phyloP scores from a whole-genome alignment of 345 rosid genomes.

The Arabis alpina region DNA sequence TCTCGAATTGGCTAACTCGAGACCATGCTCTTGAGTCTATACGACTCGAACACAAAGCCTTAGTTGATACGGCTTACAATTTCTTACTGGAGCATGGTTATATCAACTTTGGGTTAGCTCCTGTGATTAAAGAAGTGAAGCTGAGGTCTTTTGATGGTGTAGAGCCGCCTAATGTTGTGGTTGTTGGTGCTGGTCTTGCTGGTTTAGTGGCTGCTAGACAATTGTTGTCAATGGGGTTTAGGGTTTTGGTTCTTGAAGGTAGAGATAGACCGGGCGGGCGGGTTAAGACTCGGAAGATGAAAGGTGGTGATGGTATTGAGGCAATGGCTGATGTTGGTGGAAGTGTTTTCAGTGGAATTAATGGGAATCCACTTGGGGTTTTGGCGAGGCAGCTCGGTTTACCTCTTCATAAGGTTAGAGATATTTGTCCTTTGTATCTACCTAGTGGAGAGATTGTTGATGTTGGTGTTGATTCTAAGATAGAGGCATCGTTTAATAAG shows the following conservation, averaged over 20 bases:
- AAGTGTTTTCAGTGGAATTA: conserved; percentile 92
- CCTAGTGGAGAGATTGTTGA: conserved; percentile 81
- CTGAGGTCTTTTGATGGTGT: conserved; percentile 53
- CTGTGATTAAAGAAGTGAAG: conserved; percentile 72
- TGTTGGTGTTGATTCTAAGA: conserved; percentile 73
- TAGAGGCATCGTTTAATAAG: conserved; percentile 86
- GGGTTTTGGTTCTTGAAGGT: conserved; percentile 88
- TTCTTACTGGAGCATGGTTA: conserved; percentile 86
- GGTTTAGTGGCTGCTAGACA: conserved; percentile 94
- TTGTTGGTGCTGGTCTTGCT: conserved; percentile 86
- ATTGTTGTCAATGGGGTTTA: conserved; percentile 81
- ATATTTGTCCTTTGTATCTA: conserved; percentile 87
- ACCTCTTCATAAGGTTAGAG: conserved; percentile 97
- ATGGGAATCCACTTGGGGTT: conserved; percentile 94
- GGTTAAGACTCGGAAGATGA: conserved; percentile 80
- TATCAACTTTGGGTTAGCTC: conserved; percentile 79
- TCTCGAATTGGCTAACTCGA: conserved; percentile 74
- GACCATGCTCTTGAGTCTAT: conserved; percentile 80
- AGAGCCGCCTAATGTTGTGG: conserved; percentile 74
- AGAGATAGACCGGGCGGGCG: conserved; percentile 86
- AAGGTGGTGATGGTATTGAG: conserved; percentile 75
- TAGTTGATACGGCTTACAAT: conserved; percentile 75
- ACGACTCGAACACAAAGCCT: conserved; percentile 62
- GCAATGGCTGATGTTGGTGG: conserved; percentile 94
- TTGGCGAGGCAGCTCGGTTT: conserved; percentile 83